Evolutionary conservation across 2,329 filamentous ascomycete genomes (phyloP).

Genomic region (Sarocladiaceae sp.): DNA sequence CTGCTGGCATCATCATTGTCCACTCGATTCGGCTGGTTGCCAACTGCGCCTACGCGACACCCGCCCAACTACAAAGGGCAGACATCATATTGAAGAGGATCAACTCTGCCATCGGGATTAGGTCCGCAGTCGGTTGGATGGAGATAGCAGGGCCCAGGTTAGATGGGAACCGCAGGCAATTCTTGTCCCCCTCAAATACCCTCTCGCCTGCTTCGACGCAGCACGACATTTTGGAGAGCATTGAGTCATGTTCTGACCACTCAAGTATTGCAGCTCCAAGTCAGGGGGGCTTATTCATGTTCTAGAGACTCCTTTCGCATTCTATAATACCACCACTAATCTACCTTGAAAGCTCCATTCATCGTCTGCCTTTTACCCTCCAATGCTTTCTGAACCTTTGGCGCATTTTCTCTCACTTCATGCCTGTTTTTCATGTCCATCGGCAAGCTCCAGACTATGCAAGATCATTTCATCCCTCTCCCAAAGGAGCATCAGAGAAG

Average conservation of each 20-base stretch:
- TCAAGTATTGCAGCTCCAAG: neutral
- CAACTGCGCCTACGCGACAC: conserved; percentile 21
- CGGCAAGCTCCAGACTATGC: neutral
- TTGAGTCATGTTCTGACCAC: neutral
- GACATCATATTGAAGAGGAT: conserved; percentile 19
- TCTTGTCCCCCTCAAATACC: neutral
- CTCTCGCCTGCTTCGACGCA: neutral
- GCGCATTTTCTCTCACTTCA: too few relatives aligned
- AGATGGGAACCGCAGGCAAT: neutral
- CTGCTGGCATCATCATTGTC: conserved; percentile 23
- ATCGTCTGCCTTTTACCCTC: too few relatives aligned
- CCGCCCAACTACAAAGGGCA: conserved; percentile 17
- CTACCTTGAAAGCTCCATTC: too few relatives aligned
- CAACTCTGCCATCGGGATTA: conserved; percentile 22
- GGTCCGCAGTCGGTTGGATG: conserved; percentile 17
- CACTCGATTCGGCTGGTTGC: conserved; percentile 25
- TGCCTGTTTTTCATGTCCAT: too few relatives aligned
- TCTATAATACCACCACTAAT: too few relatives aligned
- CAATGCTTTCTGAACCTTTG: too few relatives aligned
- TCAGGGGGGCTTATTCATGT: neutral
- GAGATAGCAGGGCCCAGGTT: neutral
- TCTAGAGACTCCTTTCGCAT: too few relatives aligned
- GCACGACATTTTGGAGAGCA: neutral
- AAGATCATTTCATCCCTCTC: conserved; percentile 10
- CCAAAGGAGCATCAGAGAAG: conserved; percentile 10